Percentiles rank a stretch among this genome's conserved stretches.
Evolutionary conservation across 179 eudicot genomes (phyloP).

Genomic region (Dionaea muscipula): DNA sequence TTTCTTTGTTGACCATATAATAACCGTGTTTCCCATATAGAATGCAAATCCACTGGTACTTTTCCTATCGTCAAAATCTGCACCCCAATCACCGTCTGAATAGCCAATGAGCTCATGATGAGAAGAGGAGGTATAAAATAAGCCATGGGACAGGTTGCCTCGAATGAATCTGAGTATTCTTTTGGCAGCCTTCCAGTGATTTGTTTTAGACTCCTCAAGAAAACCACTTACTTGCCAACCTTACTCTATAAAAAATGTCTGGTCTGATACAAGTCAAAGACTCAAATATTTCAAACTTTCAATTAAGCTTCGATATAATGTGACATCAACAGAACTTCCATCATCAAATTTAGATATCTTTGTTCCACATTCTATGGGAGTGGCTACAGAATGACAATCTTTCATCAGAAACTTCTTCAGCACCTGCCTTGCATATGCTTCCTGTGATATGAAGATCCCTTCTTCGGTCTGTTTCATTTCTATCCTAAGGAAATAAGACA

Average conservation of each 20-base stretch:
- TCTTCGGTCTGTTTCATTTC: not conserved
- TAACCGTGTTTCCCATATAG: not conserved
- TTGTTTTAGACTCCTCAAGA: not conserved
- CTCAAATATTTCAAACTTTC: not conserved
- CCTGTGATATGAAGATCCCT: not conserved
- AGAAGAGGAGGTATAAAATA: not conserved
- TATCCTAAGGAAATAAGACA: not conserved
- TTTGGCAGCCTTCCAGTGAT: not conserved
- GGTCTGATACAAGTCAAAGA: no score
- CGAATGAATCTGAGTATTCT: not conserved
- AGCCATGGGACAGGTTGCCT: not conserved
- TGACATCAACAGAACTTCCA: not conserved
- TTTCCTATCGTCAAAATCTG: not conserved
- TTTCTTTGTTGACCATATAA: not conserved
- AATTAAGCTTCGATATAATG: not conserved
- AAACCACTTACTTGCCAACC: not conserved
- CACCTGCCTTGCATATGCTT: not conserved
- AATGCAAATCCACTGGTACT: not conserved
- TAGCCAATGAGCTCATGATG: not conserved
- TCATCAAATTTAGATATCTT: not conserved
- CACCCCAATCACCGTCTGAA: not conserved
- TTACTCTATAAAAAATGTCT: not conserved
- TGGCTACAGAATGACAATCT: not conserved
- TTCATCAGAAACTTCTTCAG: not conserved
- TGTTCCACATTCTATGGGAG: not conserved